Base-by-base conservation (phyloP, 2,329 filamentous ascomycete genomes). In the Coccinonectria pachysandricola region DNA sequence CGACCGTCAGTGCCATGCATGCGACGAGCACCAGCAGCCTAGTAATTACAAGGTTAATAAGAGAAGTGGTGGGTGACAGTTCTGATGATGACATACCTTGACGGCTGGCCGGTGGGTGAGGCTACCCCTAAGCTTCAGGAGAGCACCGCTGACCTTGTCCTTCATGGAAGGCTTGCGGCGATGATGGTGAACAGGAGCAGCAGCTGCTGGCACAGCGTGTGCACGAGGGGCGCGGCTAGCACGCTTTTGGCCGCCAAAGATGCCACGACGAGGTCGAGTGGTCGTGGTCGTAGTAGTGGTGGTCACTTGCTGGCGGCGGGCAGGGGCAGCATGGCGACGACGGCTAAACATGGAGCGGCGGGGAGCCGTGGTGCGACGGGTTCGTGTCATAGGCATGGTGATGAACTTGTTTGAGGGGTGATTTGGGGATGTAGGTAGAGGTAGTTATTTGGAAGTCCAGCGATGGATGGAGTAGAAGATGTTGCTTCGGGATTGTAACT, bases 1-100 rank as follows among this genome's bases (percentile, higher is more conserved):
- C 75, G 70, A 3, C 79, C 79, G 52, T 84, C 79, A 23, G 79
- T 84, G 20, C 79, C 79, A 41, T 72, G 70, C 76, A 83, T 83
- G 29, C 79, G 67, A 33, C 79, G 66, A 25, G 78, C 79, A 15
- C 79, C 79, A 41, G 79, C 78, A 50, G 78, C 79, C 75, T 80
- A 25, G 15, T 21, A 7, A 9, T 19, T 4, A 15, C n/a, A n/a
- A n/a, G n/a, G n/a, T n/a, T n/a, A n/a, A n/a, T n/a, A n/a, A n/a
- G n/a, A n/a, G n/a, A n/a, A 5, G 8, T 20, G 8, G 8, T 21
- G 16, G 12, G n/a, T 10, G 8, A 12, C 12, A 12, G 7, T 5
- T 3, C 9, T 12, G 7, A n/a, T 13, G 22, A n/a, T 9, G 17
- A 24, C 50, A 34, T 55, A 74, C 73, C 75, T 87, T 87, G 39